These are phyloP conservation scores for Plectosphaerella plurivora DNA, from an alignment of 2,329 filamentous ascomycete genomes.

Conservation along the genomic window DNA sequence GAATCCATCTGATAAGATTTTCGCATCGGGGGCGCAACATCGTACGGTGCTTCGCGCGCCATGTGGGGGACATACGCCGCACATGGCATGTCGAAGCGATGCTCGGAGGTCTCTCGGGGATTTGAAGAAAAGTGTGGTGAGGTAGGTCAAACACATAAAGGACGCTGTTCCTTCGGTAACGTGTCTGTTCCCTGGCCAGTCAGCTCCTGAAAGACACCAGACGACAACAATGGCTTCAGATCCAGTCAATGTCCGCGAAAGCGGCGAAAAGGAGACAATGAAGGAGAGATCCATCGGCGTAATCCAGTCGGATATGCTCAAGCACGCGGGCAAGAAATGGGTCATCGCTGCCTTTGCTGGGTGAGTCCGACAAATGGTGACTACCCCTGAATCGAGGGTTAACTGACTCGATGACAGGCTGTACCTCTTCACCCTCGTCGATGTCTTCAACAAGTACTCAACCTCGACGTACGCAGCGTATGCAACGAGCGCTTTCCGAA, in stretches of 20 bases:
- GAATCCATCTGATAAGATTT: no score
- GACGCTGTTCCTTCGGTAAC: no score
- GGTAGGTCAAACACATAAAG: no score
- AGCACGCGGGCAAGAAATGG: neutral
- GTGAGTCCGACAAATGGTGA: neutral
- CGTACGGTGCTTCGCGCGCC: no score
- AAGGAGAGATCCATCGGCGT: neutral
- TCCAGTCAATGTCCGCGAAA: neutral
- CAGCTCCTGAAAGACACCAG: no score
- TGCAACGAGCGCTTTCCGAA: slow-evolving; percentile 32
- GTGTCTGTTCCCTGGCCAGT: no score
- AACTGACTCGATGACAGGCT: neutral
- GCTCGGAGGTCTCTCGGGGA: no score
- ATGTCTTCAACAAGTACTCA: slow-evolving; percentile 23
- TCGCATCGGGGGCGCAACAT: no score
- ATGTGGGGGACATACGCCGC: no score
- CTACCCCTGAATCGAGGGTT: neutral
- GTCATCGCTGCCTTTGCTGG: neutral
- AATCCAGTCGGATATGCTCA: neutral
- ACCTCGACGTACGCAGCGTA: slow-evolving; percentile 25
- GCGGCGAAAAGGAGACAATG: neutral
- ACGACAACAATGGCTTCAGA: neutral
- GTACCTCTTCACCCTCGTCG: slow-evolving; percentile 18
- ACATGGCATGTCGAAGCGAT: no score
- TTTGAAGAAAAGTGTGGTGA: no score